phyloP scores from a whole-genome alignment of 2,329 filamentous ascomycete species.

The Proliferodiscus dingleyae region DNA sequence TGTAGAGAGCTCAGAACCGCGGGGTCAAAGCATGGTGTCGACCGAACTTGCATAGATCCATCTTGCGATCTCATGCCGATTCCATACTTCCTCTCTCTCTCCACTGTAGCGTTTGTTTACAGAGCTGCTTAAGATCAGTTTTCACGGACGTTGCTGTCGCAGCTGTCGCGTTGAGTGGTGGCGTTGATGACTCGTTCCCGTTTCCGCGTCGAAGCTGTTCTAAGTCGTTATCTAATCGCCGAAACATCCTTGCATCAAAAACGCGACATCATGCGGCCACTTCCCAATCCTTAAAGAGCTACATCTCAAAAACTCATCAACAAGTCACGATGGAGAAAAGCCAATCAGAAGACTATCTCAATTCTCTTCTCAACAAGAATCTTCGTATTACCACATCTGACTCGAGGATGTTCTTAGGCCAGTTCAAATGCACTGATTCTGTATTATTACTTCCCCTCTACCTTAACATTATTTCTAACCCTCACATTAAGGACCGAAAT shows the following conservation, averaged over 20 bases:
- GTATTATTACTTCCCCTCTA: constrained; percentile 45
- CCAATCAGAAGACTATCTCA: constrained; percentile 52
- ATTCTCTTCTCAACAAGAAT: constrained; percentile 69
- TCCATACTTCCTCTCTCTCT: too few species aligned
- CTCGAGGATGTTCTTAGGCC: constrained; percentile 80
- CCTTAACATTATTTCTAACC: constrained; percentile 1
- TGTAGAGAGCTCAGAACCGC: constrained; percentile 7
- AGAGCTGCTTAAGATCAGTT: too few species aligned
- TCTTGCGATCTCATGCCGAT: too few species aligned
- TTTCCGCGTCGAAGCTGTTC: neutral
- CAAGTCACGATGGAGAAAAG: constrained; percentile 33
- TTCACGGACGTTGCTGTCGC: too few species aligned
- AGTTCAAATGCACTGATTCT: constrained; percentile 91
- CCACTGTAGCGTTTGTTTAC: too few species aligned
- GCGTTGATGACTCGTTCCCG: constrained; percentile 10
- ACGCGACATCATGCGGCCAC: neutral
- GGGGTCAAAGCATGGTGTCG: too few species aligned
- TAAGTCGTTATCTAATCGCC: constrained; percentile 13
- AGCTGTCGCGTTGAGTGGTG: too few species aligned
- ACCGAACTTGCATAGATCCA: too few species aligned
- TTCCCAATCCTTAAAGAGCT: neutral
- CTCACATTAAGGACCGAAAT: constrained; percentile 65
- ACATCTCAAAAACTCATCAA: neutral
- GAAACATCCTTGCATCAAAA: neutral
- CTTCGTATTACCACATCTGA: constrained; percentile 78